phyloP scores from a whole-genome alignment of 805 yeast species.

The Kuraishia capsulata region DNA sequence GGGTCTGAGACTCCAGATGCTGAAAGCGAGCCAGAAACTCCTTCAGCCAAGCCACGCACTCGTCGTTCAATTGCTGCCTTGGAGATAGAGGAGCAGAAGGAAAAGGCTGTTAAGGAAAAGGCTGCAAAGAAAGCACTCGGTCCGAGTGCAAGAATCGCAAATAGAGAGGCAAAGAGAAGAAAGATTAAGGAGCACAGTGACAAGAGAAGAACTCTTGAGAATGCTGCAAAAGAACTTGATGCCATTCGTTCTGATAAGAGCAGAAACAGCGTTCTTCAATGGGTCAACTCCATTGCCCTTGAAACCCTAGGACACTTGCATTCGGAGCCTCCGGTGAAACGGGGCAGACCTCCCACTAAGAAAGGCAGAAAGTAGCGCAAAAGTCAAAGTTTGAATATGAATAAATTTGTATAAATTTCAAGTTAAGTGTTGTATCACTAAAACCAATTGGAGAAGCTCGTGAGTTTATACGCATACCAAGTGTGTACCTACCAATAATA shows the following conservation, averaged over 20 bases:
- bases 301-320: constrained; percentile 42
- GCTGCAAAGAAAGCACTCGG: constrained; percentile 21
- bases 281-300: constrained; percentile 54
- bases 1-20: constrained; percentile 10
- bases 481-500: too few relatives aligned
- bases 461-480: too few relatives aligned
- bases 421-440: too few relatives aligned
- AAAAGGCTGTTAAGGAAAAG: too few relatives aligned
- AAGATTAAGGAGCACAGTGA: constrained; percentile 21
- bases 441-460: too few relatives aligned
- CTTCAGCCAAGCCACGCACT: constrained; percentile 17
- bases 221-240: constrained; percentile 19
- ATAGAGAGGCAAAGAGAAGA: constrained; percentile 24
- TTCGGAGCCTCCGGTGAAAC: constrained; percentile 35
- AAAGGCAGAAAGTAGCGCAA: constrained; percentile 4
- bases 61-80: constrained; percentile 22
- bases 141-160: constrained; percentile 26
- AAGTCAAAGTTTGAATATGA: too few relatives aligned
- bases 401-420: neutral
- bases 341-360: neutral
- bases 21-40: constrained; percentile 4
- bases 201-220: constrained; percentile 15
- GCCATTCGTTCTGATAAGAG: constrained; percentile 29
- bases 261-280: constrained; percentile 38
- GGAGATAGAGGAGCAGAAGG: constrained; percentile 15